These are phyloP conservation scores for Colletotrichum gloeosporioides DNA, from an alignment of 2,329 filamentous ascomycete genomes.

Conservation along the genomic window DNA sequence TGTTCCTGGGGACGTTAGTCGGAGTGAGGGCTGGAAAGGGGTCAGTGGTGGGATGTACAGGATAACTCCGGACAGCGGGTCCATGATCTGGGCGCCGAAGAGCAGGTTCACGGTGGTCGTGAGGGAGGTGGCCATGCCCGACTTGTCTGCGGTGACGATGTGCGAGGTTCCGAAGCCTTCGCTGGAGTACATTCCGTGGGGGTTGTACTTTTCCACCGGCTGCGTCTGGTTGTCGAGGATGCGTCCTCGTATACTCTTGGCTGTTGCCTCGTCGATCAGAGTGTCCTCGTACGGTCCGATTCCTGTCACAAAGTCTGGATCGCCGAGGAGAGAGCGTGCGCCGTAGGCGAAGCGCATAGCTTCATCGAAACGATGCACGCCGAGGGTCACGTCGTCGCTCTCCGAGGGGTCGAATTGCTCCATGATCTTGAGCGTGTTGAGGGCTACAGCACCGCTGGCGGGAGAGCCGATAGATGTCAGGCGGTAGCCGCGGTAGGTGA, in stretches of 20 bases:
- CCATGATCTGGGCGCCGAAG: conserved; percentile 81
- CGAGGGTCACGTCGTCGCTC: conserved; percentile 63
- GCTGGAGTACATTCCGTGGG: conserved; percentile 67
- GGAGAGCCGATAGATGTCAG: conserved; percentile 76
- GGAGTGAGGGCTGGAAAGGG: conserved; percentile 2
- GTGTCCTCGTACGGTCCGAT: conserved; percentile 67
- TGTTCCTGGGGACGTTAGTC: conserved; percentile 46
- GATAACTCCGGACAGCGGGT: conserved; percentile 83
- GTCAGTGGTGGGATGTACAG: conserved; percentile 54
- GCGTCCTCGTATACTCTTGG: conserved; percentile 62
- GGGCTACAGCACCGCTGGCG: conserved; percentile 76
- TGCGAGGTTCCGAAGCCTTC: conserved; percentile 79
- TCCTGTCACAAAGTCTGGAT: conserved; percentile 75
- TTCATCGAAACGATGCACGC: conserved; percentile 84
- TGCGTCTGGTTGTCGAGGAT: conserved; percentile 78
- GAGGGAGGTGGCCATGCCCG: conserved; percentile 78
- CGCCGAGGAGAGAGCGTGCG: conserved; percentile 78
- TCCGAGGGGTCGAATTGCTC: conserved; percentile 73
- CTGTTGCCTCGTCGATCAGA: conserved; percentile 69
- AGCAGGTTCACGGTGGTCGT: conserved; percentile 90
- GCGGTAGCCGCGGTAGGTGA: conserved; percentile 73
- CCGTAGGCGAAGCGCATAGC: conserved; percentile 91
- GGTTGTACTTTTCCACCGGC: conserved; percentile 77
- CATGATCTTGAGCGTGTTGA: conserved; percentile 82
- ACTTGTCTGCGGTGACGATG: conserved; percentile 72